Base-by-base conservation (phyloP, 805 yeast genomes). In the Myxozyma geophila region DNA sequence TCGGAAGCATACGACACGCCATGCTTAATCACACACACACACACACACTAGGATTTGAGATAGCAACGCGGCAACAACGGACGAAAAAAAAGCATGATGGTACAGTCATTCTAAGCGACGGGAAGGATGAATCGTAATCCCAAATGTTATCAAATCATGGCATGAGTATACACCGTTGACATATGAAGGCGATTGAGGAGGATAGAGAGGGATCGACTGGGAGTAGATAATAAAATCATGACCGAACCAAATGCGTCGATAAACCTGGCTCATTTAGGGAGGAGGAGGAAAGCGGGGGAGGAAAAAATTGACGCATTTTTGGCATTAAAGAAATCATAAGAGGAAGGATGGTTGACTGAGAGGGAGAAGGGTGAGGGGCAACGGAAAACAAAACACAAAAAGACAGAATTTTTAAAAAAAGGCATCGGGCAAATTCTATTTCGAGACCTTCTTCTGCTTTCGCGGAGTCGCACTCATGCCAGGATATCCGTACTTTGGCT, bases 401-500 rank as follows among this genome's bases (percentile, higher is more conserved):
- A 54, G 13, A 15, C 56, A 55, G 23, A 47, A 56, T 10, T 10
- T 21, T 40, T n/a, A n/a, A 8, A 35, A 33, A 40, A 28, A 17
- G 13, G 23, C 39, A n/a, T 41, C 13, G 36, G 23, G 19, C 46
- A 7, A 8, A 17, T 13, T 36, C 44, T 55, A 64, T 40, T 64
- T 64, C 6, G 66, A 23, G 19, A 51, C 55, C 50, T 64, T 64
- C 65, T 64, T 64, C 48, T 61, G 66, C 57, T 64, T 64, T 21
- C 67, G 67, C n/a, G 67, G 67, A 1, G 65, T 54, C 10, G 62
- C 58, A 6, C 79, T 79, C 70, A 66, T 62, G 67, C 75, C 65
- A 52, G 68, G 72, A 68, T 80, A 79, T 61, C 58, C 63, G 68
- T 83, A 86, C 77, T 89, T 88, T 67, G 89, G 87, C 79, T 91